phyloP scores from a whole-genome alignment of 2,329 filamentous ascomycete species.

The Phaeosphaeriaceae sp. region DNA sequence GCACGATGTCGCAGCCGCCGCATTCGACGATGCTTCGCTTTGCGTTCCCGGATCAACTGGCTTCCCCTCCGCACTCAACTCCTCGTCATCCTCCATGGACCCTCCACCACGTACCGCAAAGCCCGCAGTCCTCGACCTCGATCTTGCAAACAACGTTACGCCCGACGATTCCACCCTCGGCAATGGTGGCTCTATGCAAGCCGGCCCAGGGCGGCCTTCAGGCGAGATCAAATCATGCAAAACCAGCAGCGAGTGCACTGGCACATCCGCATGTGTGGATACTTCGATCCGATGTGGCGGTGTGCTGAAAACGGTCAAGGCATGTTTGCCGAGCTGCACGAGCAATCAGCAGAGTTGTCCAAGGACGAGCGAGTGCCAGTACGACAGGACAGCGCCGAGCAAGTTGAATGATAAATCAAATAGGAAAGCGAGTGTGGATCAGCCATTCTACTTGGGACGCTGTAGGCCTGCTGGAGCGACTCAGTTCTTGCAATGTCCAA shows the following conservation, averaged over 20 bases:
- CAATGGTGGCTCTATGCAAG: not conserved
- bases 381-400: not conserved
- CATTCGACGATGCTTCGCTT: constrained; percentile 36
- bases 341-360: not conserved
- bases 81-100: not conserved
- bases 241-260: not conserved
- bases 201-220: not conserved
- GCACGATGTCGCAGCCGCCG: constrained; percentile 42
- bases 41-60: constrained; percentile 44
- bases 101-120: constrained; percentile 8
- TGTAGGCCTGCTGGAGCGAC: not conserved
- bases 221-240: not conserved
- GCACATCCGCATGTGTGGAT: not conserved
- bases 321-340: not conserved
- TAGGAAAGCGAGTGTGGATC: not conserved
- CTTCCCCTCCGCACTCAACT: constrained; percentile 18
- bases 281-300: not conserved
- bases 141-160: not conserved
- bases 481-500: not conserved
- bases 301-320: not conserved
- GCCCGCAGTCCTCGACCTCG: not conserved
- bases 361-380: not conserved
- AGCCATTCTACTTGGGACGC: not conserved
- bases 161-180: not conserved
- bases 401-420: not conserved